Conservation (phyloP, 2,329 filamentous ascomycete genomes). For the Talaromyces atroroseus region DNA sequence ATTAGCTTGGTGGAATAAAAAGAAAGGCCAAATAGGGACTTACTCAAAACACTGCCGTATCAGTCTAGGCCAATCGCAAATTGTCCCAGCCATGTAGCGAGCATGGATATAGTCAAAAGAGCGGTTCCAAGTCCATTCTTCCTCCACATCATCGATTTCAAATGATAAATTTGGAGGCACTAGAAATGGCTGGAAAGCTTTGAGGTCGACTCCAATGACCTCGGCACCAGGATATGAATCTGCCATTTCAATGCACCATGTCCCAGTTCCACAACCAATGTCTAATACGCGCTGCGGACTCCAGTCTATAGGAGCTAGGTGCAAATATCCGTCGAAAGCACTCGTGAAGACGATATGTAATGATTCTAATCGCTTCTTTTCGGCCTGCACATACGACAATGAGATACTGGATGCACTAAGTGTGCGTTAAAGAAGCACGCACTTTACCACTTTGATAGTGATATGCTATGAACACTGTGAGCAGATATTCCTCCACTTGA, state of each 20-base stretch:
- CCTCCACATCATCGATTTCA: constrained; percentile 16
- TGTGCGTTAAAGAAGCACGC: background rate
- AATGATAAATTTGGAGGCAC: constrained; percentile 20
- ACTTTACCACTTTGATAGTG: constrained; percentile 3
- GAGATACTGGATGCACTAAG: background rate
- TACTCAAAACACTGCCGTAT: constrained; percentile 24
- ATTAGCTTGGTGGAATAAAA: background rate
- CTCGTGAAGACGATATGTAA: constrained; percentile 14
- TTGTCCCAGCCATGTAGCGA: constrained; percentile 14
- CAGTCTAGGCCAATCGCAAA: constrained; percentile 14
- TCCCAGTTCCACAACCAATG: constrained; percentile 32
- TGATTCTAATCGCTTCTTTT: constrained; percentile 9
- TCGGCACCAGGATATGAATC: constrained; percentile 29
- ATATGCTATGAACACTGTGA: background rate
- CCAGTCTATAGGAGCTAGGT: constrained; percentile 11
- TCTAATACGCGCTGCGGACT: constrained; percentile 25
- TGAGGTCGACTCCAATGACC: constrained; percentile 42
- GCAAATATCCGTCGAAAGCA: constrained; percentile 9
- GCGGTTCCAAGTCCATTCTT: constrained; percentile 14
- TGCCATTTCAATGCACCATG: constrained; percentile 32
- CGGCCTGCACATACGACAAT: constrained; percentile 13
- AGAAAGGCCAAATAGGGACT: background rate
- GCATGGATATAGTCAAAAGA: constrained; percentile 19
- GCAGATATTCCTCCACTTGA: background rate
- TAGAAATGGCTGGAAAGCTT: constrained; percentile 41